Conservation (phyloP, 2,329 filamentous ascomycete species). For the Acrocalymma vagum region DNA sequence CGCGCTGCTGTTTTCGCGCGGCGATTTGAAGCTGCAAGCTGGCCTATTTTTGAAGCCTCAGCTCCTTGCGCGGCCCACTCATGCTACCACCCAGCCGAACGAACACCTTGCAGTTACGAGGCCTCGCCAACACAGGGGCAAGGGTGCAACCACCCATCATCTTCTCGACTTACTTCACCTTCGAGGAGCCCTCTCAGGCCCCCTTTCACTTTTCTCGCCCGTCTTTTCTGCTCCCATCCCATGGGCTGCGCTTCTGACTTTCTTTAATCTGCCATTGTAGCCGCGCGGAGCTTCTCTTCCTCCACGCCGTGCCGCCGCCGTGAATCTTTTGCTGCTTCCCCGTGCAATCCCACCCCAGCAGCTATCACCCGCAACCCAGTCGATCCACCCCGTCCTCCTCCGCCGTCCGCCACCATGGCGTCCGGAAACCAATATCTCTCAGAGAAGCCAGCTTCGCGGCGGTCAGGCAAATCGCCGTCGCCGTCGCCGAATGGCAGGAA, state of each 20-base stretch:
- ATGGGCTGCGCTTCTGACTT: constrained; percentile 42
- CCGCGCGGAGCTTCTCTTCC: not conserved
- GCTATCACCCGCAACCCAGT: constrained; percentile 28
- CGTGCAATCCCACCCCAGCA: constrained; percentile 13
- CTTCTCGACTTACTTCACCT: too few species aligned
- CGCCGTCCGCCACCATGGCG: constrained; percentile 46
- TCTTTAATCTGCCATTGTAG: constrained; percentile 38
- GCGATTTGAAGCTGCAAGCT: constrained; percentile 10
- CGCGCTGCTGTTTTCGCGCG: too few species aligned
- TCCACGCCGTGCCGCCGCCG: constrained; percentile 3
- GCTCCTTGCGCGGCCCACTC: constrained; percentile 26
- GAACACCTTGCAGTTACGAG: constrained; percentile 43
- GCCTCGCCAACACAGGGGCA: too few species aligned
- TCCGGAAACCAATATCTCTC: constrained; percentile 39
- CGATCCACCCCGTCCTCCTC: constrained; percentile 24
- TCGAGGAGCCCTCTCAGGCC: too few species aligned
- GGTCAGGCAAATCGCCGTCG: constrained; percentile 45
- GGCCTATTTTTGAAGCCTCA: constrained; percentile 23
- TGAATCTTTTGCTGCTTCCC: constrained; percentile 12
- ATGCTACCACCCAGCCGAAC: too few species aligned
- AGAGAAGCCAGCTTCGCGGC: constrained; percentile 40
- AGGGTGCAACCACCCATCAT: constrained; percentile 28
- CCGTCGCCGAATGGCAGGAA: constrained; percentile 41
- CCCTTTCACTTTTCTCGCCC: too few species aligned
- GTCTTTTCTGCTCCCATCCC: constrained; percentile 25